Base-by-base conservation (phyloP, 495 filamentous ascomycete genomes). In the Jackrogersella multiformis region DNA sequence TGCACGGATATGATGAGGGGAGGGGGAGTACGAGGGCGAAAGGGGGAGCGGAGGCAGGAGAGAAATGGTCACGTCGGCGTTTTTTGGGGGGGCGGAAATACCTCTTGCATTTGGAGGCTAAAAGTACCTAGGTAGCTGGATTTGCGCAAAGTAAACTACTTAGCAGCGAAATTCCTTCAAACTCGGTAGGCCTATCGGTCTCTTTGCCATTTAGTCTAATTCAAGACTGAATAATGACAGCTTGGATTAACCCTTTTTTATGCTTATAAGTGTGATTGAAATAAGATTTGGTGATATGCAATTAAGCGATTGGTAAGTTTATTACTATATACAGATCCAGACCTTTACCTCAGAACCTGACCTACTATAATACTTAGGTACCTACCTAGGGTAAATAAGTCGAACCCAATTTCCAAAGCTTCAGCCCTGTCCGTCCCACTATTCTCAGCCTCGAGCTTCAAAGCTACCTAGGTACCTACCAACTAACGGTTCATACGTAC, bases 71-170 rank as follows among this genome's bases (percentile, higher is more conserved):
- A 52, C 35, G 16, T 38, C 20, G 56, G 65, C 65, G 65, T 68
- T 68, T 12, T 68, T 68, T 12, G 16, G 53, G 55, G 30, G 8
- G 34, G 6, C 24, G 66, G 61, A 56, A 69, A 69, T 69, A 69
- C 66, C 66, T 64, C 41, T 64, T 64, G 60, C 48, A 56, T 69
- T 64, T 30, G 30, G 32, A 34, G 54, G 46, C 18, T 26, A 49
- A 41, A 64, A 38, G 16, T 36, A 28, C 34, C 54, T 34, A 21
- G 45, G 23, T 49, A 26, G 38, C 38, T 24, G 51, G 52, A 57
- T 42, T 49, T 51, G 60, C 9, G 15, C 18, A 21, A 16, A 34
- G 8, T 28, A 32, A 30, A 18, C n/a, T 18, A 36, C 12, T n/a
- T 20, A 15, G 38, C 38, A 38, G 44, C 34, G 44, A 41, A 41